Conservation (phyloP, 106 monocot species). For the Triglochin maritima region DNA sequence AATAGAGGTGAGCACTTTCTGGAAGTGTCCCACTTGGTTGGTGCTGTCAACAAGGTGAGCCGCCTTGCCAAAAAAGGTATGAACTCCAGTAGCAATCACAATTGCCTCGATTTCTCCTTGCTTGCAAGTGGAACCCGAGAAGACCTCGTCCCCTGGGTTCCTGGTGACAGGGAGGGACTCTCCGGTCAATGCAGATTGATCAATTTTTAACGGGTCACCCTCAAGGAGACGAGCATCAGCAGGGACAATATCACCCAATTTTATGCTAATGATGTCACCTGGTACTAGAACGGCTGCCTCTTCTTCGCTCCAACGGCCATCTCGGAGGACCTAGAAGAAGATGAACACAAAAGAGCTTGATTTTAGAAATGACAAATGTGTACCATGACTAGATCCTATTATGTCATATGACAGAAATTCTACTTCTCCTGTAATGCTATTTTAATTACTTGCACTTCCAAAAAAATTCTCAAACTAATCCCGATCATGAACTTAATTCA, state of each 20-base stretch:
- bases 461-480: too few species aligned
- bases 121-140: constrained; percentile 66
- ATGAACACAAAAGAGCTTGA: neutral
- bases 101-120: constrained; percentile 59
- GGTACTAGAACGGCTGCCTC: constrained; percentile 45
- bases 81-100: constrained; percentile 82
- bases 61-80: constrained; percentile 90
- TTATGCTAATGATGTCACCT: constrained; percentile 42
- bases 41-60: constrained; percentile 89
- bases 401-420: neutral
- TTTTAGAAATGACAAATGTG: neutral
- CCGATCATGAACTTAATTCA: too few species aligned
- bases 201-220: constrained; percentile 60
- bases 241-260: constrained; percentile 54
- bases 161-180: constrained; percentile 77
- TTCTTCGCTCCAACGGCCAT: constrained; percentile 40
- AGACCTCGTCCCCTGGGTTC: constrained; percentile 63
- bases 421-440: too few species aligned
- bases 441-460: too few species aligned
- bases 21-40: constrained; percentile 87
- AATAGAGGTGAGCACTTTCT: constrained; percentile 52
- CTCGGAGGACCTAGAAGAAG: constrained; percentile 33
- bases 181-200: constrained; percentile 68
- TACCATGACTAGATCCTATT: neutral
- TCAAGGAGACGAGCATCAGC: constrained; percentile 58